Percentiles rank a stretch among this genome's conserved stretches.
phyloP scores from a whole-genome alignment of 345 rosid genomes.

The Xanthoceras sorbifolium region DNA sequence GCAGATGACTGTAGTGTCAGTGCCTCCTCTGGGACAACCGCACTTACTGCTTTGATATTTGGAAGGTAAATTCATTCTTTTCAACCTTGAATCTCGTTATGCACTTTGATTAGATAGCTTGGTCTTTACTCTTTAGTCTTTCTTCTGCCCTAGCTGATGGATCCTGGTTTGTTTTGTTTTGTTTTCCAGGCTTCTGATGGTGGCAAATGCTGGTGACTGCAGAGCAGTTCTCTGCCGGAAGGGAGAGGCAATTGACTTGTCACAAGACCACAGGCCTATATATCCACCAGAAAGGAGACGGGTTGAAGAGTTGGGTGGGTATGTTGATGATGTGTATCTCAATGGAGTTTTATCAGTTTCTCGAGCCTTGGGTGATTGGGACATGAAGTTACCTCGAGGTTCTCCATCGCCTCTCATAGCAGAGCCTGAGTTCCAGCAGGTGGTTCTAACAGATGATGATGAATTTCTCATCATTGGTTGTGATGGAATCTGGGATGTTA shows the following conservation, averaged over 20 bases:
- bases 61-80: conserved; percentile 50
- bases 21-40: conserved; percentile 87
- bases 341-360: conserved; percentile 77
- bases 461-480: conserved; percentile 90
- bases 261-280: conserved; percentile 80
- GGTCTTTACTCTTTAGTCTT: not conserved
- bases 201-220: conserved; percentile 86
- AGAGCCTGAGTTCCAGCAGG: conserved; percentile 70
- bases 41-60: conserved; percentile 68
- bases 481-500: conserved; percentile 93
- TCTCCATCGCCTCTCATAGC: conserved; percentile 75
- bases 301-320: conserved; percentile 73
- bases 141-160: conserved; percentile 5
- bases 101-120: not conserved
- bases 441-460: conserved; percentile 68
- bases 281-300: conserved; percentile 61
- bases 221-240: conserved; percentile 81
- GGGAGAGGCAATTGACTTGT: conserved; percentile 74
- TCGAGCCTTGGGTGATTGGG: conserved; percentile 94
- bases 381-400: conserved; percentile 65
- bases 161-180: not conserved
- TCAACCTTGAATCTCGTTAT: not conserved
- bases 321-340: conserved; percentile 68
- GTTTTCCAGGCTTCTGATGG: conserved; percentile 60
- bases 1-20: conserved; percentile 59